Evolutionary conservation across 1,139 yeast genomes (phyloP).

Genomic region (Kurtzmaniella natalensis): DNA sequence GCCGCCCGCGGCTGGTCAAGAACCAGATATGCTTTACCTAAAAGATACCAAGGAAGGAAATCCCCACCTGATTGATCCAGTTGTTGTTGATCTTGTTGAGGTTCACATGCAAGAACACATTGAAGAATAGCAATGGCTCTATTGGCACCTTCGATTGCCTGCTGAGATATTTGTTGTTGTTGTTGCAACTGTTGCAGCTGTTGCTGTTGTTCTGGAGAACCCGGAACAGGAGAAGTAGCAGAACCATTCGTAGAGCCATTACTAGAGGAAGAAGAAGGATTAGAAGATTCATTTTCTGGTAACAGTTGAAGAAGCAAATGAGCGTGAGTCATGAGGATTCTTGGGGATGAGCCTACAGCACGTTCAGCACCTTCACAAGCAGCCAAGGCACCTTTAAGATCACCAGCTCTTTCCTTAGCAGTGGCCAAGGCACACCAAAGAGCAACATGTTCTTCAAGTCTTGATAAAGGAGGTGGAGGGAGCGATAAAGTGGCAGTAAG

Average conservation of each 20-base stretch:
- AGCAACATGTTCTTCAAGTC: constrained; percentile 43
- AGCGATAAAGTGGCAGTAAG: constrained; percentile 44
- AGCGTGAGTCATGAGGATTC: constrained; percentile 44
- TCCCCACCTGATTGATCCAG: constrained; percentile 27
- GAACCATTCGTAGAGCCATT: constrained; percentile 2
- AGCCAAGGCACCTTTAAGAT: constrained; percentile 42
- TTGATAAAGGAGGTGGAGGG: constrained; percentile 44
- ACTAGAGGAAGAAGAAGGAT: background rate
- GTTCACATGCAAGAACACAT: constrained; percentile 1
- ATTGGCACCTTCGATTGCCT: constrained; percentile 25
- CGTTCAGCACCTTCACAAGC: constrained; percentile 46
- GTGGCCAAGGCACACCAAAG: constrained; percentile 52
- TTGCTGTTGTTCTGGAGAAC: background rate
- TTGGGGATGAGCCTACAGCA: constrained; percentile 41
- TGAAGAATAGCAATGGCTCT: constrained; percentile 4
- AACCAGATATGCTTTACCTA: constrained; percentile 50
- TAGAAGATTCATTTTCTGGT: too few relatives aligned
- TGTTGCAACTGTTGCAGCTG: background rate
- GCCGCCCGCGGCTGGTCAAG: constrained; percentile 47
- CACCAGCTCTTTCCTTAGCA: constrained; percentile 47
- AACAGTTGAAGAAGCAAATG: constrained; percentile 40
- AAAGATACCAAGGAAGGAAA: constrained; percentile 55
- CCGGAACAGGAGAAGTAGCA: constrained; percentile 1
- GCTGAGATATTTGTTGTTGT: constrained; percentile 10
- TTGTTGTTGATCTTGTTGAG: background rate